phyloP scores from a whole-genome alignment of 2,329 filamentous ascomycete genomes.

The Fusarium clavum region DNA sequence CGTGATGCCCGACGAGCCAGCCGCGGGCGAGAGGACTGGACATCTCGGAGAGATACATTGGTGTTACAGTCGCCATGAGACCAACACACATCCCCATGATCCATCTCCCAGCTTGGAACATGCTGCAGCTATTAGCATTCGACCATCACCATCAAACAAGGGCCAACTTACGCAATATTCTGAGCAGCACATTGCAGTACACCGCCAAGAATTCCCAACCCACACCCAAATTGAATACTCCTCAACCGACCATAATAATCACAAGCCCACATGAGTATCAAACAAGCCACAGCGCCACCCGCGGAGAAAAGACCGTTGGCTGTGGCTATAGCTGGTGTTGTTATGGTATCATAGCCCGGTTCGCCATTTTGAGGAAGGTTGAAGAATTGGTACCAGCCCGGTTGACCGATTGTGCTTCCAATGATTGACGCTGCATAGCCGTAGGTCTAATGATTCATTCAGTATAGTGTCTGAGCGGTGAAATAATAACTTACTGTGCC shows the following conservation, averaged over 20 bases:
- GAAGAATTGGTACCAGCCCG: constrained; percentile 64
- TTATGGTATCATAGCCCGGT: constrained; percentile 58
- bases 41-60: constrained; percentile 52
- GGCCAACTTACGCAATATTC: constrained; percentile 52
- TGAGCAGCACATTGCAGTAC: constrained; percentile 59
- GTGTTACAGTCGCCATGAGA: constrained; percentile 51
- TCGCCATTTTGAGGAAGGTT: constrained; percentile 57
- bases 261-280: constrained; percentile 63
- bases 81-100: constrained; percentile 59
- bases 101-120: constrained; percentile 58
- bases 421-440: constrained; percentile 64
- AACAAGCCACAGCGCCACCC: constrained; percentile 59
- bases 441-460: constrained; percentile 48
- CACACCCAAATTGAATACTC: constrained; percentile 60
- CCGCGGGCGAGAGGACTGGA: constrained; percentile 58
- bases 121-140: too few relatives aligned
- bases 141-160: too few relatives aligned
- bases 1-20: constrained; percentile 61
- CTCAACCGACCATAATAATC: constrained; percentile 56
- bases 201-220: constrained; percentile 58
- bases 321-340: constrained; percentile 60
- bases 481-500: constrained; percentile 40
- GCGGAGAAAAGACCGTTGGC: constrained; percentile 62
- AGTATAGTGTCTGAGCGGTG: too few relatives aligned
- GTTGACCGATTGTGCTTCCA: constrained; percentile 63